Percentiles rank a stretch among this genome's conserved stretches.
These are phyloP conservation scores for Peribolospora kevripleyi DNA, from an alignment of 768 basidiomycete genomes.

Conservation along the genomic window DNA sequence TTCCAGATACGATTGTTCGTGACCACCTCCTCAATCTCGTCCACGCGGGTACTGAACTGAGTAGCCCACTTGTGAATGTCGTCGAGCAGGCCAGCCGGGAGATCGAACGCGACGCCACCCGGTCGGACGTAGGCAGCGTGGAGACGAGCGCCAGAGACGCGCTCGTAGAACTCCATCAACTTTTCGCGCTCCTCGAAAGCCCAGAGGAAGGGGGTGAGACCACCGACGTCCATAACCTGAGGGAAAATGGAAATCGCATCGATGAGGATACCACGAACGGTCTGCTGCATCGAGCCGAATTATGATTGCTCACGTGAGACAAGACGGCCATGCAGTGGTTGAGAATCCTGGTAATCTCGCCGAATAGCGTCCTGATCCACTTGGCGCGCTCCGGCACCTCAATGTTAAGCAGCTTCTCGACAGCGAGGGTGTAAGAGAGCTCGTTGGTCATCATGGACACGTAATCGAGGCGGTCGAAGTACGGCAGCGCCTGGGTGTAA, in stretches of 20 bases:
- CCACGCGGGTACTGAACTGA: slow-evolving; percentile 67
- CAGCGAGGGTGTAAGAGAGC: slow-evolving; percentile 84
- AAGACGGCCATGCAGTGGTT: slow-evolving; percentile 97
- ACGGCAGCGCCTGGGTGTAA: slow-evolving; percentile 87
- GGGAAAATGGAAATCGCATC: background rate
- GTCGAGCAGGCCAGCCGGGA: slow-evolving; percentile 93
- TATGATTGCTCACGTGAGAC: slow-evolving; percentile 39
- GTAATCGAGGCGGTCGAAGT: slow-evolving; percentile 97
- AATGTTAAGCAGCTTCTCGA: slow-evolving; percentile 92
- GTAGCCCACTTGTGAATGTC: slow-evolving; percentile 98
- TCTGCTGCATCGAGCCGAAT: slow-evolving; percentile 14
- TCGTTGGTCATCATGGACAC: slow-evolving; percentile 99
- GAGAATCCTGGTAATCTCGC: slow-evolving; percentile 82
- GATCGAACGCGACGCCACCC: slow-evolving; percentile 89
- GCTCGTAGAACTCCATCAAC: slow-evolving; percentile 99
- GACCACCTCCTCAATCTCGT: slow-evolving; percentile 95
- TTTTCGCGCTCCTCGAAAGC: slow-evolving; percentile 99
- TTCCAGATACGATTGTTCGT: slow-evolving; percentile 98
- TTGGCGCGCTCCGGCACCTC: slow-evolving; percentile 90
- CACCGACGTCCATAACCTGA: slow-evolving; percentile 52
- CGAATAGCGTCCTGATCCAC: slow-evolving; percentile 93
- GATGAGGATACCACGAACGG: background rate
- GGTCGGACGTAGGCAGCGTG: slow-evolving; percentile 96
- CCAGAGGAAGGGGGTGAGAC: slow-evolving; percentile 95
- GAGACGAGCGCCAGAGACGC: slow-evolving; percentile 88